These are phyloP conservation scores for Yarrowia yakushimensis DNA, from an alignment of 805 yeast species.

Conservation along the genomic window DNA sequence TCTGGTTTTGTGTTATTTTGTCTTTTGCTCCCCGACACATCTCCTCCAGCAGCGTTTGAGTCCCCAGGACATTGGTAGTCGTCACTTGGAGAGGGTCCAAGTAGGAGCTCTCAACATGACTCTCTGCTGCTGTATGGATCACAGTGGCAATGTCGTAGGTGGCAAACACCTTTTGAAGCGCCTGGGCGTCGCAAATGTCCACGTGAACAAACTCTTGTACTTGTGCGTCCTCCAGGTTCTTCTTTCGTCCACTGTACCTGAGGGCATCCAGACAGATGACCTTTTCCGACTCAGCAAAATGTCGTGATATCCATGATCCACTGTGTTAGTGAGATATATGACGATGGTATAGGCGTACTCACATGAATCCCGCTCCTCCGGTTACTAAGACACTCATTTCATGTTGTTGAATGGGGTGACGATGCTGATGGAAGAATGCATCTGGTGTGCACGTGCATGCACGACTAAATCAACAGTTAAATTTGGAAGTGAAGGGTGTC, in stretches of 20 bases:
- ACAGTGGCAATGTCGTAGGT: slow-evolving; percentile 38
- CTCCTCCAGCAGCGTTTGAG: slow-evolving; percentile 48
- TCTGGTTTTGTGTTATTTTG: neutral
- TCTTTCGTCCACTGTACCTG: slow-evolving; percentile 44
- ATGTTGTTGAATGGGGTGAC: neutral
- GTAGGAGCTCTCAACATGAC: slow-evolving; percentile 53
- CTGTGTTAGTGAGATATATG: slow-evolving; percentile 25
- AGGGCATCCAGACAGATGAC: slow-evolving; percentile 49
- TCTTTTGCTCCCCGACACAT: neutral
- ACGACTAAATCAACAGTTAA: no score
- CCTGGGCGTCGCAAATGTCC: slow-evolving; percentile 40
- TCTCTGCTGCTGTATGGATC: slow-evolving; percentile 55
- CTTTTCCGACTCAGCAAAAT: slow-evolving; percentile 36
- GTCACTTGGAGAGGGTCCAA: slow-evolving; percentile 45
- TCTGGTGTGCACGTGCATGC: neutral
- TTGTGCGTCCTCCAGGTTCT: slow-evolving; percentile 33
- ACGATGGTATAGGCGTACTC: slow-evolving; percentile 26
- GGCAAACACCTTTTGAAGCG: slow-evolving; percentile 31
- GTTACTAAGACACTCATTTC: slow-evolving; percentile 43
- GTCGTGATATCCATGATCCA: slow-evolving; percentile 48
- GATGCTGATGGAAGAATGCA: neutral
- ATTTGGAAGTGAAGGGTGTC: no score
- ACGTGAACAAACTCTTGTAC: slow-evolving; percentile 36
- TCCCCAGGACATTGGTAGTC: slow-evolving; percentile 45
- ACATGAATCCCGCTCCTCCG: slow-evolving; percentile 57